phyloP scores from a whole-genome alignment of 208 protist species.

The Leishmania turanica region DNA sequence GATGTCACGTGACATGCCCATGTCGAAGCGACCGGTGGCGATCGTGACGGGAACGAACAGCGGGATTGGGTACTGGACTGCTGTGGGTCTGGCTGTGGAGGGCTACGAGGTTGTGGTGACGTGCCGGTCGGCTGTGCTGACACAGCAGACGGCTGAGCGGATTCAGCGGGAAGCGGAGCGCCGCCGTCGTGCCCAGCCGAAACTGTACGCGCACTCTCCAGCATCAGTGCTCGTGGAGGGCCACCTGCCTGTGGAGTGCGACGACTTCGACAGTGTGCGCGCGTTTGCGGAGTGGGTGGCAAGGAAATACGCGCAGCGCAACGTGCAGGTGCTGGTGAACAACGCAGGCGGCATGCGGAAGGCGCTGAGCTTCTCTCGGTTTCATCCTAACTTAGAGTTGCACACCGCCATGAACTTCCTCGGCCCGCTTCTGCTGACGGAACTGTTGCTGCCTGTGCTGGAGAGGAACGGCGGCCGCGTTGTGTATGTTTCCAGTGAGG shows the following conservation, averaged over 20 bases:
- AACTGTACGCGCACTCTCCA: constrained; percentile 46
- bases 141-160: constrained; percentile 46
- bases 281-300: constrained; percentile 58
- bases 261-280: constrained; percentile 75
- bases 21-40: constrained; percentile 67
- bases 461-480: constrained; percentile 74
- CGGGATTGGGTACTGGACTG: constrained; percentile 89
- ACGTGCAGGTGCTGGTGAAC: constrained; percentile 87
- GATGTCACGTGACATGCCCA: constrained; percentile 53
- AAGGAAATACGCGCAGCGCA: constrained; percentile 40
- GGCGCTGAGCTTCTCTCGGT: constrained; percentile 49
- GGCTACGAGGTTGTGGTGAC: constrained; percentile 83
- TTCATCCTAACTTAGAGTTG: constrained; percentile 59
- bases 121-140: constrained; percentile 63
- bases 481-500: constrained; percentile 81
- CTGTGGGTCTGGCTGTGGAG: constrained; percentile 70
- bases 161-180: constrained; percentile 50
- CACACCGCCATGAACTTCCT: constrained; percentile 90
- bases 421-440: constrained; percentile 82
- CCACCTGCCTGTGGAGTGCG: constrained; percentile 69
- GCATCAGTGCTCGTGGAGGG: constrained; percentile 55
- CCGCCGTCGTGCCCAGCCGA: constrained; percentile 26
- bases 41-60: constrained; percentile 93
- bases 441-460: constrained; percentile 76
- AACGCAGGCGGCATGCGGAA: constrained; percentile 85